Evolutionary conservation across 1,284 basidiomycete genomes (phyloP), one percentile per base, ranked within the genome.

Genomic region (Sporisorium graminicola): DNA sequence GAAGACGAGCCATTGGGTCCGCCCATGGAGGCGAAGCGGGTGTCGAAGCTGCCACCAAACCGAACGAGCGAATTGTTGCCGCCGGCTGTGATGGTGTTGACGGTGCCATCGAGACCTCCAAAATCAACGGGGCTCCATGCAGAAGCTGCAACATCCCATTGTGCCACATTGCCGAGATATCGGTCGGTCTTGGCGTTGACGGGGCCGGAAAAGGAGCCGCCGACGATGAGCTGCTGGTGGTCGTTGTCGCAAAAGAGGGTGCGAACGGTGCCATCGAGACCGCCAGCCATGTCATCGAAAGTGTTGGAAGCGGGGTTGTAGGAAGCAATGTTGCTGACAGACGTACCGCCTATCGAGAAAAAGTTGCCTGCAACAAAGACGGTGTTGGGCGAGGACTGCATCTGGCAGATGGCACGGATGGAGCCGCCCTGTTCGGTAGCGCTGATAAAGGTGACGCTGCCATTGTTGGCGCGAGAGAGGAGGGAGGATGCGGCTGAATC

Each of bases 41-140:
- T 75, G 56, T 71, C 66, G 88, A 98, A 98, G 20, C 91, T 91
- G 49, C 96, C 96, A 2, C 92, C 90, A 81, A 98, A 95, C 82
- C 95, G 92, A 56, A 98, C 87, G 73, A 91, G 92, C 22, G 89
- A 88, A 58, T 89, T 89, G 58, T 93, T 91, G 37, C 90, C 87
- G 75, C 93, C 93, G 43, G 91, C 87, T 40, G 90, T 89, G 81
- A 98, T 97, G 52, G 92, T 91, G 29, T 89, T 87, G 61, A 98
- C 94, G 74, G 90, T 88, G 52, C 94, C 94, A 44, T 91, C 88
- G 56, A 99, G 88, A 24, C 95, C 94, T 51, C 89, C 90, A 86
- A 98, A 97, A 16, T 92, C 91, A 20, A 94, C 89, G 14, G 91
- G 87, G 8, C 90, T 89, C 94, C 94, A 96, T 5, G 90, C 88